These are phyloP conservation scores for Magnaporthiopsis rhizophila DNA, from an alignment of 2,329 filamentous ascomycete species.

Conservation along the genomic window DNA sequence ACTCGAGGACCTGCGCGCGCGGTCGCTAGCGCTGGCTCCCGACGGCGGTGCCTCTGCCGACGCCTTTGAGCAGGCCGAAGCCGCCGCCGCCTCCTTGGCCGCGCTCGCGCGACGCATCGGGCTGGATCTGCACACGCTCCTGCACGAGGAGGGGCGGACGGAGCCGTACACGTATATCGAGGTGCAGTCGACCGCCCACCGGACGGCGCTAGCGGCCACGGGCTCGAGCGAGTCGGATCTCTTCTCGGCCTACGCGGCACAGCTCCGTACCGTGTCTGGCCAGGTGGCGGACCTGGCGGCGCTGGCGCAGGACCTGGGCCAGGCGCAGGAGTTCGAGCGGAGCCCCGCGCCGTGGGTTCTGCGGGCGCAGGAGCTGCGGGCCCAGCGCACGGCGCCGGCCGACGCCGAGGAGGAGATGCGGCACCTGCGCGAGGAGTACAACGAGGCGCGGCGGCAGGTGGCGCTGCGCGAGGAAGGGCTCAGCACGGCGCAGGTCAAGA, in stretches of 20 bases:
- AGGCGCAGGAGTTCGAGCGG: conserved; percentile 72
- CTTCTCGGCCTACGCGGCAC: conserved; percentile 59
- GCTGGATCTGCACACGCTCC: conserved; percentile 53
- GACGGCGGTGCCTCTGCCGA: conserved; percentile 46
- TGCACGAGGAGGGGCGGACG: conserved; percentile 63
- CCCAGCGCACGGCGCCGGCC: conserved; percentile 70
- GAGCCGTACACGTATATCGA: conserved; percentile 61
- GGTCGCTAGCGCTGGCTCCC: conserved; percentile 64
- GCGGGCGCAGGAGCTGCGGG: conserved; percentile 71
- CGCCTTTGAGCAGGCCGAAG: conserved; percentile 63
- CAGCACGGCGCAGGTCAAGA: conserved; percentile 82
- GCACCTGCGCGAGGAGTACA: conserved; percentile 70
- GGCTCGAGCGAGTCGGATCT: conserved; percentile 54
- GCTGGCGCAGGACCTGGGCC: conserved; percentile 61
- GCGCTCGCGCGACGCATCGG: conserved; percentile 61
- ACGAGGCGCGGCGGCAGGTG: conserved; percentile 64
- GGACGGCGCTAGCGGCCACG: conserved; percentile 42
- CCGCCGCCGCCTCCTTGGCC: conserved; percentile 56
- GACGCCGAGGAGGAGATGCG: conserved; percentile 82
- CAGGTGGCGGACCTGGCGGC: conserved; percentile 64
- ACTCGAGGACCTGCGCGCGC: conserved; percentile 66
- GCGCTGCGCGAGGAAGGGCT: conserved; percentile 72
- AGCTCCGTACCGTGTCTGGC: conserved; percentile 55
- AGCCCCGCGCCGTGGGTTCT: conserved; percentile 73
- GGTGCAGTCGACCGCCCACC: conserved; percentile 54